These are phyloP conservation scores for Alectoria sarmentosa DNA, from an alignment of 495 filamentous ascomycete genomes.

Conservation along the genomic window DNA sequence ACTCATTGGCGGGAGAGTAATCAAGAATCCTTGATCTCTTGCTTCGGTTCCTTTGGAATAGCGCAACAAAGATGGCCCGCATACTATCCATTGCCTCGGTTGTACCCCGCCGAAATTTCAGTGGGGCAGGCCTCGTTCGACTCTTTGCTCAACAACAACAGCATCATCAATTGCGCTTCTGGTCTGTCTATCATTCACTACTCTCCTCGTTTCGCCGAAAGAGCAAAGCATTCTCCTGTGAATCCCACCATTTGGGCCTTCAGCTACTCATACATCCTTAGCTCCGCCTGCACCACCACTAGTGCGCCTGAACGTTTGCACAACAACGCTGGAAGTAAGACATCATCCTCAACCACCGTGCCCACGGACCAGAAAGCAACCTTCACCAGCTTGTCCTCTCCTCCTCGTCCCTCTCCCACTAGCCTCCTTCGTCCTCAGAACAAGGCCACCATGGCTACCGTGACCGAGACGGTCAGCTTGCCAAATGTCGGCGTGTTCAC, in stretches of 20 bases:
- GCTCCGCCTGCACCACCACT: constrained; percentile 13
- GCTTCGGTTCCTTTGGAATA: neutral
- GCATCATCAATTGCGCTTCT: constrained; percentile 12
- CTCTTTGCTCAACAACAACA: constrained; percentile 17
- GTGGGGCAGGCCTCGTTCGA: constrained; percentile 12
- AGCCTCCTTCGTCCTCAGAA: constrained; percentile 12
- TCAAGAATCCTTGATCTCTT: neutral
- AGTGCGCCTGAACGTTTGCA: constrained; percentile 8
- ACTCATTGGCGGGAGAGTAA: neutral
- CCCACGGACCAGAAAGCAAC: constrained; percentile 17
- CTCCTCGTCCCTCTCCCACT: constrained; percentile 9
- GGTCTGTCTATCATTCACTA: constrained; percentile 14
- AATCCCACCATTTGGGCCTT: neutral
- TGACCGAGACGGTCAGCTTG: constrained; percentile 41
- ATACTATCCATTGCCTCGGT: no score
- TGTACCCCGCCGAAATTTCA: constrained; percentile 25
- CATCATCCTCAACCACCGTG: constrained; percentile 4
- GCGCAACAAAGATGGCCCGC: constrained; percentile 19
- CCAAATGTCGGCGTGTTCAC: constrained; percentile 94
- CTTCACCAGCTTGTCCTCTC: constrained; percentile 17
- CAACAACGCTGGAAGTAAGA: neutral
- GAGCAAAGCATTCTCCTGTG: neutral
- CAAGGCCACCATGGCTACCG: constrained; percentile 20
- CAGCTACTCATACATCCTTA: constrained; percentile 1
- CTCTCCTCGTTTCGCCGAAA: constrained; percentile 1